phyloP scores from a whole-genome alignment of 768 basidiomycete species.

The Dentipellis sp. region DNA sequence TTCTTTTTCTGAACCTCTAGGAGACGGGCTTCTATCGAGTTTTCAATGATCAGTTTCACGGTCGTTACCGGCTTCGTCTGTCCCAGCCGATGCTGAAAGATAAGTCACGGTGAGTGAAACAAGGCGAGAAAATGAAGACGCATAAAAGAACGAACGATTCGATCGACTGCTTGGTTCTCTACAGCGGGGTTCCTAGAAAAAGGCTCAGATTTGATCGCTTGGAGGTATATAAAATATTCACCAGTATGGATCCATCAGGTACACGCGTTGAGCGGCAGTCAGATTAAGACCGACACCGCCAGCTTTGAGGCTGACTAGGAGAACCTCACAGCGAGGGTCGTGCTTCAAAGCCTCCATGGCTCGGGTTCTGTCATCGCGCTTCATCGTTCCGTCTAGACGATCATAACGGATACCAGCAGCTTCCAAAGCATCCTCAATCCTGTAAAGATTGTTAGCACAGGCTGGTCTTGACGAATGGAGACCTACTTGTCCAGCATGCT shows the following conservation, averaged over 20 bases:
- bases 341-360: constrained; percentile 91
- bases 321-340: constrained; percentile 86
- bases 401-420: constrained; percentile 78
- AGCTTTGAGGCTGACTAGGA: constrained; percentile 92
- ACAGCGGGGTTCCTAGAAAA: constrained; percentile 82
- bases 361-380: constrained; percentile 82
- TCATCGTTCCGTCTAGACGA: constrained; percentile 96
- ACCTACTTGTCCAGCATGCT: constrained; percentile 84
- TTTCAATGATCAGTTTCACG: constrained; percentile 87
- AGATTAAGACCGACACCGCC: constrained; percentile 97
- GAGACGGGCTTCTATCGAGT: constrained; percentile 88
- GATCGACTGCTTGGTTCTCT: constrained; percentile 96
- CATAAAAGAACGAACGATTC: constrained; percentile 59
- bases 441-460: constrained; percentile 19
- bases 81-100: constrained; percentile 80
- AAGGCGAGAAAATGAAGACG: neutral
- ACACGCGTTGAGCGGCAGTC: constrained; percentile 88
- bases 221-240: constrained; percentile 20
- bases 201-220: too few relatives aligned
- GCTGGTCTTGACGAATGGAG: constrained; percentile 1
- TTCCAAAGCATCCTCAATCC: constrained; percentile 86
- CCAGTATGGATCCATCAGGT: constrained; percentile 98
- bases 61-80: constrained; percentile 89
- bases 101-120: neutral
- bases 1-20: constrained; percentile 94